Percentiles rank a stretch among this genome's conserved stretches.
These are phyloP conservation scores for Gossypium schwendimanii DNA, from an alignment of 441 rosid genomes.

Conservation along the genomic window DNA sequence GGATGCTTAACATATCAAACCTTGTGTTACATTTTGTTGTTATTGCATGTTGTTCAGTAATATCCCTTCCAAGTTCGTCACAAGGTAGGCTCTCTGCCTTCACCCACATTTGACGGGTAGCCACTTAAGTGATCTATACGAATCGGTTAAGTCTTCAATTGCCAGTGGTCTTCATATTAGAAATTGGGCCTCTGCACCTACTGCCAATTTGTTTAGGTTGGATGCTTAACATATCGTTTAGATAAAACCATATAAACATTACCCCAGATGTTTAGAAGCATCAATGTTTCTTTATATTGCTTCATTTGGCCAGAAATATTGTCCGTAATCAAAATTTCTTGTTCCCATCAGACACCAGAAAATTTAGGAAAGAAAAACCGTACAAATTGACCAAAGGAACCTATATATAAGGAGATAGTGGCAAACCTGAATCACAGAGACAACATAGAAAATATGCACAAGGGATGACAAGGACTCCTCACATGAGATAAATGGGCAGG, in stretches of 20 bases:
- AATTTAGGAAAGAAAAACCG: background rate
- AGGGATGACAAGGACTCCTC: constrained; percentile 73
- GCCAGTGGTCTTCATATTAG: no score
- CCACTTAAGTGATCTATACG: no score
- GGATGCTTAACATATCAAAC: background rate
- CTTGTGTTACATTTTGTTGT: no score
- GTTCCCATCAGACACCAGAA: background rate
- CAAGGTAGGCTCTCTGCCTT: no score
- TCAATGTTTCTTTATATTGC: background rate
- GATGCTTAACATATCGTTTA: background rate
- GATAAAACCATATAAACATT: background rate
- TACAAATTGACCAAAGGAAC: background rate
- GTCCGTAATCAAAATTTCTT: background rate
- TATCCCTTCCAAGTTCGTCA: no score
- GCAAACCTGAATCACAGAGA: constrained; percentile 77
- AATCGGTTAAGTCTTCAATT: no score
- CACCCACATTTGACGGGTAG: no score
- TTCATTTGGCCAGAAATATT: constrained; percentile 9
- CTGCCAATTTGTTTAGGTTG: no score
- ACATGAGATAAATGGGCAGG: constrained; percentile 72
- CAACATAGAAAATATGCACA: constrained; percentile 78
- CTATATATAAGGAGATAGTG: constrained; percentile 10
- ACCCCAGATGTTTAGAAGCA: background rate
- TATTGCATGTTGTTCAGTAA: no score
- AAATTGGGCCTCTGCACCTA: no score